Evolutionary conservation across 306 rosid species (phyloP).

Genomic region (Delonix regia): DNA sequence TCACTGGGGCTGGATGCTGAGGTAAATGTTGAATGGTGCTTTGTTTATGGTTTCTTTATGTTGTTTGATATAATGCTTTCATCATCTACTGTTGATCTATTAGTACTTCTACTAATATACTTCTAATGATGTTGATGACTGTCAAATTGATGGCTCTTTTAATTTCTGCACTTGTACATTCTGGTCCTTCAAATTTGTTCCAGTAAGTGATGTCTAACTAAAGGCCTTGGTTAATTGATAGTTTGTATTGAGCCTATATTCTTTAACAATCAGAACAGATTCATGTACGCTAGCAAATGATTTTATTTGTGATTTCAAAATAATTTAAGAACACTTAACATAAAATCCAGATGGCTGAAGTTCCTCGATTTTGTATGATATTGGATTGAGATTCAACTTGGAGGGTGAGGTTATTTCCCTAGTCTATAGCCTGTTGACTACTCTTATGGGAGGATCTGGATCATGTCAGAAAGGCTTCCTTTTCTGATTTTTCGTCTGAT

Average conservation of each 20-base stretch:
- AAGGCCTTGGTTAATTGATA: constrained; percentile 1
- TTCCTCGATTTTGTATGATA: not conserved
- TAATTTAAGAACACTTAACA: not conserved
- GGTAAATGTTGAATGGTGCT: constrained; percentile 49
- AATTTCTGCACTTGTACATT: constrained; percentile 7
- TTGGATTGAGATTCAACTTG: not conserved
- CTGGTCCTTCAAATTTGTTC: not conserved
- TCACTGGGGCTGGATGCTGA: constrained; percentile 85
- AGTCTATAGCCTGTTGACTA: not conserved
- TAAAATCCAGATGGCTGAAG: not conserved
- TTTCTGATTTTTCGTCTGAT: no score
- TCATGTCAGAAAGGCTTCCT: not conserved
- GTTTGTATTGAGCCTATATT: not conserved
- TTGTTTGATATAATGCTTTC: constrained; percentile 3
- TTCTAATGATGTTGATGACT: not conserved
- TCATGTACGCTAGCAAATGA: not conserved
- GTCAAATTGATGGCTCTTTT: not conserved
- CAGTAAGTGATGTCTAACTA: not conserved
- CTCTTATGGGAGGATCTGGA: not conserved
- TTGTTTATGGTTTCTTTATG: constrained; percentile 5
- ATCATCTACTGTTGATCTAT: not conserved
- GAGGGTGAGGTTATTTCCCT: not conserved
- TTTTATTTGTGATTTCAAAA: not conserved
- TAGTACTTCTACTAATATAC: not conserved
- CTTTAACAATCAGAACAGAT: not conserved